phyloP scores from a whole-genome alignment of 768 basidiomycete genomes.

The Termitomyces heimii region DNA sequence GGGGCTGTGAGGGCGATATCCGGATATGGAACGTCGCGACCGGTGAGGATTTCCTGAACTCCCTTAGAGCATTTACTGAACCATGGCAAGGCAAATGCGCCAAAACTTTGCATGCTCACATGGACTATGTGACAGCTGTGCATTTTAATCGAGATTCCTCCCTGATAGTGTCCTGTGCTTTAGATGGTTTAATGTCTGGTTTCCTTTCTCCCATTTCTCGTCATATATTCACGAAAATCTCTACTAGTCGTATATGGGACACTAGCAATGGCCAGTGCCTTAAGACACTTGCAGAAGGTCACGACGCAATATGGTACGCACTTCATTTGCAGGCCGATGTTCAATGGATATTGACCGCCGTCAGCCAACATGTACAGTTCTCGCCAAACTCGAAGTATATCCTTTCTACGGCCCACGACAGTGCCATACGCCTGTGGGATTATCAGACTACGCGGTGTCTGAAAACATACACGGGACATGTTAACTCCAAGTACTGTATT shows the following conservation, averaged over 20 bases:
- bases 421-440: constrained; percentile 91
- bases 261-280: constrained; percentile 89
- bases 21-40: constrained; percentile 86
- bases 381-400: constrained; percentile 96
- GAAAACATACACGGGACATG: constrained; percentile 85
- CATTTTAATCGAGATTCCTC: constrained; percentile 91
- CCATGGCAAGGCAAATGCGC: constrained; percentile 63
- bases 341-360: background rate
- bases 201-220: background rate
- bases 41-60: constrained; percentile 38
- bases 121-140: constrained; percentile 93
- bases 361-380: constrained; percentile 86
- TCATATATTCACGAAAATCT: background rate
- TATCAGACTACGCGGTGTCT: constrained; percentile 87
- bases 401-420: constrained; percentile 90
- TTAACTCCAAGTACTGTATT: constrained; percentile 80
- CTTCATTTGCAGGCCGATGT: background rate
- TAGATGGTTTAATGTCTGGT: constrained; percentile 90
- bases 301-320: constrained; percentile 72
- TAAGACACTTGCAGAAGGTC: constrained; percentile 90
- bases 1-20: constrained; percentile 89
- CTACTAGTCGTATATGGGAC: constrained; percentile 93
- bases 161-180: constrained; percentile 85
- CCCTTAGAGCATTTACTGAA: background rate
- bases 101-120: constrained; percentile 85